Evolutionary conservation across 202 grass and related monocot genomes (phyloP), one percentile per base, ranked within the genome.

Genomic region (Brachypodium distachyon): DNA sequence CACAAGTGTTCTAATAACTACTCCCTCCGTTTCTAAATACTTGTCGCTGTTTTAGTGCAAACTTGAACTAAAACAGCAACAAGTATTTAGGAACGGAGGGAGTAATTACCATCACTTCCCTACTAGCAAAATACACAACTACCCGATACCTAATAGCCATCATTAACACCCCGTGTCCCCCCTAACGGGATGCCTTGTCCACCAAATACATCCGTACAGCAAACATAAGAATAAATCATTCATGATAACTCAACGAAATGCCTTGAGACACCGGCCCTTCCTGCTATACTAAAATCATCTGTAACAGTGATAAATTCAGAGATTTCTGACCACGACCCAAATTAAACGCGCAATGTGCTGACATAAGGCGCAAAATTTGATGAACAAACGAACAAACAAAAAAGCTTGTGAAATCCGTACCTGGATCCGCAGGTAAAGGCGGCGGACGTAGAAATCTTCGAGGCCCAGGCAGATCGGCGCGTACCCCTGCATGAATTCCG

Each of bases 381-480:
- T 27, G 13, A 18, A 9, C 12, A 42, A 54, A 31, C 22, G 14
- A 34, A 22, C 10, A 3, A 10, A 21, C 16, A 33, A 2, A 7
- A 42, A 57, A 44, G n/a, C 28, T 75, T 67, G 39, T 23, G 56
- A 12, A 49, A 70, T 44, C 46, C 13, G 18, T 60, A 92, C 92
- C 89, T 90, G 89, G 76, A 97, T 88, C 67, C 90, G 87, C 68
- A 89, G 77, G 43, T 96, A 92, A 48, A 96, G 84, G 17, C 92
- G 89, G 12, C 92, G 92, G 38, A 84, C 82, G 32, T 90, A 96
- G 77, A 96, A 96, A 81, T 96, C 92, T 71, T 96, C 92, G 46
- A 86, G 69, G 17, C 92, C 89, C 23, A 92, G 70, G 70, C 92
- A 96, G 74, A 96, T 90, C 84, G 92, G 92, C 47, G 86, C 92